Percentiles rank a stretch among this genome's conserved stretches.
Evolutionary conservation across 257 asterid species (phyloP).

Genomic region (Solanum stenotomum): DNA sequence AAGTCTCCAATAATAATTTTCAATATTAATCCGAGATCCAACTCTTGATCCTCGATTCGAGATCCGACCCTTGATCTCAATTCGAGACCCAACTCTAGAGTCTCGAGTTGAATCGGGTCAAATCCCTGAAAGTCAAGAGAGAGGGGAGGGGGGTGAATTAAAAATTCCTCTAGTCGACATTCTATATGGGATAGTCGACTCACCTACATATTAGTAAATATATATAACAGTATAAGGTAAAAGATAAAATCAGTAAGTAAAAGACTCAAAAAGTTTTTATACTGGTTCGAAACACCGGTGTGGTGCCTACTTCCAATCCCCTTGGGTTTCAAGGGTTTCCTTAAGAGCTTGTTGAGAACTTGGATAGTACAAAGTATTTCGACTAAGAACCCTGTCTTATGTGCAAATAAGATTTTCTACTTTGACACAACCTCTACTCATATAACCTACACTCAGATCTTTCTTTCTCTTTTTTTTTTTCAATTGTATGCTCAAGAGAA

Average conservation of each 20-base stretch:
- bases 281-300: not conserved
- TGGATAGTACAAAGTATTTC: not conserved
- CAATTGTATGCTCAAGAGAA: not conserved
- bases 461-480: too few relatives aligned
- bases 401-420: not conserved
- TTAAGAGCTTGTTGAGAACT: not conserved
- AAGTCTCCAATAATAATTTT: too few relatives aligned
- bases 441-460: not conserved
- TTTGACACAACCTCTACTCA: not conserved
- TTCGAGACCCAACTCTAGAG: not conserved
- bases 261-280: not conserved
- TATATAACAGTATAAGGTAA: too few relatives aligned
- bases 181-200: not conserved
- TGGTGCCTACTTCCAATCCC: not conserved
- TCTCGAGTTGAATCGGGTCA: not conserved
- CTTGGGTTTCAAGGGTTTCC: not conserved
- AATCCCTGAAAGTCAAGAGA: not conserved
- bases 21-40: not conserved
- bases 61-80: not conserved
- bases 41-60: not conserved
- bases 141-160: not conserved
- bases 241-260: not conserved
- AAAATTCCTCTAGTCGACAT: too few relatives aligned
- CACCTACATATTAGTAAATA: not conserved
- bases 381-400: not conserved